These are phyloP conservation scores for Actinidia polygama DNA, from an alignment of 179 eudicot species.

Conservation along the genomic window DNA sequence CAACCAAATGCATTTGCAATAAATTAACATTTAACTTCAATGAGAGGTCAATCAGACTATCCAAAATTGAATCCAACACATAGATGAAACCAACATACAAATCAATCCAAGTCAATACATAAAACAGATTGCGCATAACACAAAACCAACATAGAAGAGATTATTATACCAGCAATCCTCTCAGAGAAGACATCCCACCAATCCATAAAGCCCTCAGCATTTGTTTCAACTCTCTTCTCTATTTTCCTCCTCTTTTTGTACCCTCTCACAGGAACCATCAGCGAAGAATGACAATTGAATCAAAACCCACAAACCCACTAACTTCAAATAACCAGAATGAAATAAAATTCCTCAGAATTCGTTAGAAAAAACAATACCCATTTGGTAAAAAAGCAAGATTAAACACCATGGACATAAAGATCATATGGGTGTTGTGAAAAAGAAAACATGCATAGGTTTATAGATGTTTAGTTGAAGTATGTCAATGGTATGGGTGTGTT, in stretches of 20 bases:
- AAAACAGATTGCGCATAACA: conserved; percentile 21
- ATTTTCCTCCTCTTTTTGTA: conserved; percentile 69
- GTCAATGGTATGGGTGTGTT: conserved; percentile 16
- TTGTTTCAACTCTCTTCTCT: conserved; percentile 41
- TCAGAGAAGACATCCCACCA: conserved; percentile 72
- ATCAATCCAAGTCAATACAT: conserved; percentile 20
- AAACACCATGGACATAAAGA: conserved; percentile 10
- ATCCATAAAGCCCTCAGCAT: conserved; percentile 54
- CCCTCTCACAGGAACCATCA: conserved; percentile 86
- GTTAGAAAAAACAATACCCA: conserved; percentile 20
- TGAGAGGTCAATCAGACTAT: conserved; percentile 27
- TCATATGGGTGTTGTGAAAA: conserved; percentile 10
- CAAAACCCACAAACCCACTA: conserved; percentile 36
- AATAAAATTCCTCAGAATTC: conserved; percentile 20
- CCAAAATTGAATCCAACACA: conserved; percentile 33
- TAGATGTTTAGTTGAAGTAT: conserved; percentile 12
- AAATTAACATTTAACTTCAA: conserved; percentile 29
- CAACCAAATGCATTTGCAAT: conserved; percentile 30
- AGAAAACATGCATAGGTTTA: conserved; percentile 21
- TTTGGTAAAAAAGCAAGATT: conserved; percentile 15
- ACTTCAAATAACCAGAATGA: conserved; percentile 21
- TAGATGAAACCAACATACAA: conserved; percentile 26
- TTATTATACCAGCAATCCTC: conserved; percentile 61
- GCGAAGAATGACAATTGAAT: conserved; percentile 42
- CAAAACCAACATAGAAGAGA: conserved; percentile 15